These are phyloP conservation scores for Chytriomyces hyalinus DNA, from an alignment of 192 early-diverging fungal genomes.

Conservation along the genomic window DNA sequence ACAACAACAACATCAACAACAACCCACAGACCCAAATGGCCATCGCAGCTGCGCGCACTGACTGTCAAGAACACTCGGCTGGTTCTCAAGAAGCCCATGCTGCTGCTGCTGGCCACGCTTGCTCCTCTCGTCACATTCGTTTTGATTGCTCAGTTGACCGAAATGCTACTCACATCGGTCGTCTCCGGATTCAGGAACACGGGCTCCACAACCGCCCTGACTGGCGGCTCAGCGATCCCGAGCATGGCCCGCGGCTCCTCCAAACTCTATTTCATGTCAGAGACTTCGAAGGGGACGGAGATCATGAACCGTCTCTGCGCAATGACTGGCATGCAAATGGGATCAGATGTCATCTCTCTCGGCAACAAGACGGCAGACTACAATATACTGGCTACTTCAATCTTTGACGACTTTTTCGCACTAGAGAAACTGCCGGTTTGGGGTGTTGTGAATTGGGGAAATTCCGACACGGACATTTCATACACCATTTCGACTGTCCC, in stretches of 20 bases:
- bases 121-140: slow-evolving; percentile 13
- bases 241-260: not conserved
- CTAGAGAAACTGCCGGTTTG: not conserved
- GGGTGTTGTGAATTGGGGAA: slow-evolving; percentile 10
- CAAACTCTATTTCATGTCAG: slow-evolving; percentile 25
- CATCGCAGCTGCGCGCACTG: slow-evolving; percentile 4
- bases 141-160: slow-evolving; percentile 13
- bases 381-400: not conserved
- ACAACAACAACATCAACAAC: not conserved
- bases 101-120: slow-evolving; percentile 8
- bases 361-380: not conserved
- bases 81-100: slow-evolving; percentile 25
- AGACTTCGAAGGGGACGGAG: not conserved
- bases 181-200: not conserved
- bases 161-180: not conserved
- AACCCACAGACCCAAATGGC: slow-evolving; percentile 5
- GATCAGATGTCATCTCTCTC: not conserved
- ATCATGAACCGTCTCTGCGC: slow-evolving; percentile 7
- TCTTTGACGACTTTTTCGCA: not conserved
- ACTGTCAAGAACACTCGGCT: slow-evolving; percentile 23
- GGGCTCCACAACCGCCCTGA: not conserved
- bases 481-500: not conserved
- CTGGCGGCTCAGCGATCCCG: not conserved
- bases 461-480: not conserved
- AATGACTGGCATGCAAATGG: slow-evolving; percentile 22